A percentile compares a stretch with the other conserved stretches of the same genome.
Conservation (phyloP, 805 yeast genomes). For the Starmera amethionina region DNA sequence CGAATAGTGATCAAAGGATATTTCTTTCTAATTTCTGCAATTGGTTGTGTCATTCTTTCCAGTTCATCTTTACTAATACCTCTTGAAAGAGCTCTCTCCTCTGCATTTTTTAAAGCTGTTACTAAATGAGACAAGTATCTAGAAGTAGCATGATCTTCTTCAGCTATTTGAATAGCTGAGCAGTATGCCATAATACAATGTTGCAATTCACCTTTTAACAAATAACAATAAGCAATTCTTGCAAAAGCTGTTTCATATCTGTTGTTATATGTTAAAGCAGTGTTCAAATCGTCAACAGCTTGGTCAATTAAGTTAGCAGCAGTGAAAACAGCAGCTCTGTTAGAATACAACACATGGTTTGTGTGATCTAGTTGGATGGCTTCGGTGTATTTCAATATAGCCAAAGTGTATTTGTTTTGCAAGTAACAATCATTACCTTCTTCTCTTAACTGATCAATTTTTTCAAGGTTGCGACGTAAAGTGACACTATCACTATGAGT, state of each 20-base stretch:
- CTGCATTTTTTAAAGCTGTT: conserved; percentile 9
- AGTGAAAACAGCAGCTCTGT: conserved; percentile 31
- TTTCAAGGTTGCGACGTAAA: neutral
- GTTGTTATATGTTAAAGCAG: conserved; percentile 22
- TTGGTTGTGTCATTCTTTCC: neutral
- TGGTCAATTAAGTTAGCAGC: conserved; percentile 23
- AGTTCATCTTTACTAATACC: neutral
- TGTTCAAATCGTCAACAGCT: conserved; percentile 26
- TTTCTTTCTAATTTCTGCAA: neutral
- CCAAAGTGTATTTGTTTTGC: conserved; percentile 13
- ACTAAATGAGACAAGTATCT: conserved; percentile 9
- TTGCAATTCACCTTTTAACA: conserved; percentile 26
- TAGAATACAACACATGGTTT: conserved; percentile 24
- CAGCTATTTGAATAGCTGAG: conserved; percentile 20
- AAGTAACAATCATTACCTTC: conserved; percentile 11
- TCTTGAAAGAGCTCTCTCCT: conserved; percentile 6
- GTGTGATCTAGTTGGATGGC: conserved; percentile 24
- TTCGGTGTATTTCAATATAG: conserved; percentile 27
- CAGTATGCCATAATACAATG: conserved; percentile 27
- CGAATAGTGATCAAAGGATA: neutral
- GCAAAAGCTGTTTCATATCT: conserved; percentile 29
- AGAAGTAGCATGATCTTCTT: conserved; percentile 3
- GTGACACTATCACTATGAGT: too few relatives aligned
- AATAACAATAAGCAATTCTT: conserved; percentile 25
- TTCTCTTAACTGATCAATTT: conserved; percentile 7